Conservation (phyloP, 2,329 filamentous ascomycete genomes). For the Colletotrichum tamarilloi region DNA sequence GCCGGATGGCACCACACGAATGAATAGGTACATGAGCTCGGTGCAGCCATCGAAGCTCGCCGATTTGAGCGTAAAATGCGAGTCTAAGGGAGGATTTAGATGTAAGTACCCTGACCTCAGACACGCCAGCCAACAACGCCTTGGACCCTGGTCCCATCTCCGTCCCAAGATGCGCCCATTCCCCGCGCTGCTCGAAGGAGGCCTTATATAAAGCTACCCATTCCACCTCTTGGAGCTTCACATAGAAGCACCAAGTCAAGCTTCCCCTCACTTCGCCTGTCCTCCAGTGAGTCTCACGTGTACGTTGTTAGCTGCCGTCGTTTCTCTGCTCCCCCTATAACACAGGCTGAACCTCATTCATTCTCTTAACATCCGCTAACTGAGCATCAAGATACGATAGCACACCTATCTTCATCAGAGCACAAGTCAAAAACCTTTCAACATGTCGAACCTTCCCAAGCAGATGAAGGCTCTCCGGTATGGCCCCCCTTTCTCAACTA, state of each 20-base stretch:
- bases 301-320: neutral
- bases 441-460: conserved; percentile 59
- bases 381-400: neutral
- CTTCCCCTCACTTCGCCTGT: neutral
- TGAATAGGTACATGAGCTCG: neutral
- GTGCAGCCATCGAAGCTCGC: conserved; percentile 13
- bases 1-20: neutral
- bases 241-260: neutral
- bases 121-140: conserved; percentile 24
- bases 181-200: conserved; percentile 19
- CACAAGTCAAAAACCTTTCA: conserved; percentile 29
- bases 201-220: conserved; percentile 8
- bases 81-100: conserved; percentile 18
- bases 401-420: neutral
- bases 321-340: neutral
- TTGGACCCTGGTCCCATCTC: conserved; percentile 18
- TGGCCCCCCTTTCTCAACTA: conserved; percentile 38
- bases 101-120: conserved; percentile 31
- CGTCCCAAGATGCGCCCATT: conserved; percentile 24
- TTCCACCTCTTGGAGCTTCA: neutral
- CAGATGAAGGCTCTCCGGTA: conserved; percentile 73
- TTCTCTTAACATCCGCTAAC: neutral
- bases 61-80: conserved; percentile 8
- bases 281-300: neutral
- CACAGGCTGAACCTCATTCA: neutral